These are phyloP conservation scores for Metschnikowia rubicola DNA, from an alignment of 805 yeast species.

Conservation along the genomic window DNA sequence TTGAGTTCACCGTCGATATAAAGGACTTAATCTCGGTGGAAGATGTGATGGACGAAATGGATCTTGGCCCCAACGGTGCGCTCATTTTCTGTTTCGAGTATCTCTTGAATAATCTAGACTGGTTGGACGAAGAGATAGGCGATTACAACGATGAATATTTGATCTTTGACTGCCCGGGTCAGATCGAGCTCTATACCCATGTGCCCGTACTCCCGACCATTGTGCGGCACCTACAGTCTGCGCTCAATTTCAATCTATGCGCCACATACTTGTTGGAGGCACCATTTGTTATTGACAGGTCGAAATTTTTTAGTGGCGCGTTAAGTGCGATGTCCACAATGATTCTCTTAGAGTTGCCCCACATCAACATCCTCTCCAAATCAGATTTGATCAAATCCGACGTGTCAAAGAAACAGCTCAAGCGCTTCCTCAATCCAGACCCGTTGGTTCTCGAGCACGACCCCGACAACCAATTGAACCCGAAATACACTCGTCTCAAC, in stretches of 20 bases:
- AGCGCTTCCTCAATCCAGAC: constrained; percentile 87
- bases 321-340: constrained; percentile 97
- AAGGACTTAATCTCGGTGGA: constrained; percentile 85
- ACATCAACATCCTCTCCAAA: constrained; percentile 84
- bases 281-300: constrained; percentile 83
- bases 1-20: constrained; percentile 88
- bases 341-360: constrained; percentile 93
- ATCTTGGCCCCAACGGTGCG: constrained; percentile 94
- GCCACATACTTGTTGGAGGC: constrained; percentile 92
- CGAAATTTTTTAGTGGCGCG: constrained; percentile 94
- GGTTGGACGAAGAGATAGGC: constrained; percentile 97
- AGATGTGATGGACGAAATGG: constrained; percentile 94
- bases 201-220: constrained; percentile 89
- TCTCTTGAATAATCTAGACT: constrained; percentile 81
- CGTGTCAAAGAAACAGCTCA: constrained; percentile 69
- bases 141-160: constrained; percentile 92
- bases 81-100: constrained; percentile 91
- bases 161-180: constrained; percentile 96
- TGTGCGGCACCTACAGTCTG: constrained; percentile 77
- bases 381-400: constrained; percentile 82
- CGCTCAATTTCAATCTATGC: constrained; percentile 81
- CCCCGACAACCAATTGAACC: constrained; percentile 28
- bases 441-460: constrained; percentile 59
- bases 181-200: constrained; percentile 91
- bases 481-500: constrained; percentile 68